Evolutionary conservation across 1,284 basidiomycete genomes (phyloP).

Genomic region (Trichosporon sp.): DNA sequence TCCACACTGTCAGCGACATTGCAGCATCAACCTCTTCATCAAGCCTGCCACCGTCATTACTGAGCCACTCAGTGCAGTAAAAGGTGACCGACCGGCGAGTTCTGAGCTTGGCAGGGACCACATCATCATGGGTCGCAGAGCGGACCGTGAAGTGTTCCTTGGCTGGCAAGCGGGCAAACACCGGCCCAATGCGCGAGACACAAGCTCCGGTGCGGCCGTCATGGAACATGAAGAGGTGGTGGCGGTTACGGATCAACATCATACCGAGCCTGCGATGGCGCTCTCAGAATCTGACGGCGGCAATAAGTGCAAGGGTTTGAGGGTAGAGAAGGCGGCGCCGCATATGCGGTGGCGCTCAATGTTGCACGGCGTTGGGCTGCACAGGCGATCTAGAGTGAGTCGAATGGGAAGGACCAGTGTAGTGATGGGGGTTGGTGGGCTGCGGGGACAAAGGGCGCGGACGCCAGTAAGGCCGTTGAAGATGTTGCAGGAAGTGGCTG

Average conservation of each 20-base stretch:
- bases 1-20: no score
- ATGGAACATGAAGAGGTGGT: background rate
- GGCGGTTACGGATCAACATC: background rate
- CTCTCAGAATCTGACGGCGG: no score
- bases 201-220: background rate
- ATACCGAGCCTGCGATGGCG: background rate
- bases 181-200: background rate
- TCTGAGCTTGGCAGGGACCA: background rate
- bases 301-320: no score
- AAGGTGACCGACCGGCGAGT: background rate
- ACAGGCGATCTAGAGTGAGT: background rate
- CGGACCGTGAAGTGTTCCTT: background rate
- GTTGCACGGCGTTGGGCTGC: background rate
- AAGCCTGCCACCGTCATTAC: no score
- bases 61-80: no score
- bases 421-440: no score
- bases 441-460: background rate
- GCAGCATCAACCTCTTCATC: no score
- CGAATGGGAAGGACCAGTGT: no score
- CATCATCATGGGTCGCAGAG: background rate
- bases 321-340: no score
- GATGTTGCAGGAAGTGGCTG: no score
- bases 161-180: background rate
- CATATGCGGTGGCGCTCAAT: background rate
- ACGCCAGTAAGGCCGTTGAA: no score